A percentile compares a stretch with the other conserved stretches of the same genome.
phyloP scores from a whole-genome alignment of 1,139 yeast genomes.

The Yamadazyma sp. region DNA sequence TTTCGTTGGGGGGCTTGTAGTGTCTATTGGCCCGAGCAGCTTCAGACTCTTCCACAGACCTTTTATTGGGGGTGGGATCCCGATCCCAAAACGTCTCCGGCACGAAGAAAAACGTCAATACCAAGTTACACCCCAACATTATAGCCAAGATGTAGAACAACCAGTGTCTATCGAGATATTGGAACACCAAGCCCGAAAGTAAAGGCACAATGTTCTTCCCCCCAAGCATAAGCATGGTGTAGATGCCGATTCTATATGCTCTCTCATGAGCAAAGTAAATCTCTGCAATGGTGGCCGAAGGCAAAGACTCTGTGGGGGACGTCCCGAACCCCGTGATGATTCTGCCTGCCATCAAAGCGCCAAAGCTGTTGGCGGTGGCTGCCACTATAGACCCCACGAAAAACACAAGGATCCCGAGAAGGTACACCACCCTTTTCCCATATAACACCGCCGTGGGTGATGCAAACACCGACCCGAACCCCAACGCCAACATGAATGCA shows the following conservation, averaged over 20 bases:
- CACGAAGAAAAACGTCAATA: slow-evolving; percentile 52
- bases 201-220: slow-evolving; percentile 64
- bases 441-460: slow-evolving; percentile 59
- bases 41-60: slow-evolving; percentile 50
- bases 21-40: slow-evolving; percentile 44
- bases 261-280: slow-evolving; percentile 65
- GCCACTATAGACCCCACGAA: slow-evolving; percentile 58
- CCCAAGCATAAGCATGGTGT: slow-evolving; percentile 60
- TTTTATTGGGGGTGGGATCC: slow-evolving; percentile 48
- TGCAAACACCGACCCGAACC: slow-evolving; percentile 57
- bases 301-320: slow-evolving; percentile 62
- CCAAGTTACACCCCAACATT: slow-evolving; percentile 47
- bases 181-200: slow-evolving; percentile 54
- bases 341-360: slow-evolving; percentile 57
- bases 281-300: slow-evolving; percentile 63
- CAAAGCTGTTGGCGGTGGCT: slow-evolving; percentile 48
- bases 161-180: slow-evolving; percentile 57
- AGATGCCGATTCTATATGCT: slow-evolving; percentile 63
- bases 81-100: slow-evolving; percentile 71
- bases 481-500: slow-evolving; percentile 58
- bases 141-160: slow-evolving; percentile 60
- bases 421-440: slow-evolving; percentile 60
- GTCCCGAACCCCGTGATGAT: slow-evolving; percentile 60
- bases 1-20: slow-evolving; percentile 26
- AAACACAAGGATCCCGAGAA: slow-evolving; percentile 49